Base-by-base conservation (phyloP, 1,284 basidiomycete species). In the Rhizoctonia solani region DNA sequence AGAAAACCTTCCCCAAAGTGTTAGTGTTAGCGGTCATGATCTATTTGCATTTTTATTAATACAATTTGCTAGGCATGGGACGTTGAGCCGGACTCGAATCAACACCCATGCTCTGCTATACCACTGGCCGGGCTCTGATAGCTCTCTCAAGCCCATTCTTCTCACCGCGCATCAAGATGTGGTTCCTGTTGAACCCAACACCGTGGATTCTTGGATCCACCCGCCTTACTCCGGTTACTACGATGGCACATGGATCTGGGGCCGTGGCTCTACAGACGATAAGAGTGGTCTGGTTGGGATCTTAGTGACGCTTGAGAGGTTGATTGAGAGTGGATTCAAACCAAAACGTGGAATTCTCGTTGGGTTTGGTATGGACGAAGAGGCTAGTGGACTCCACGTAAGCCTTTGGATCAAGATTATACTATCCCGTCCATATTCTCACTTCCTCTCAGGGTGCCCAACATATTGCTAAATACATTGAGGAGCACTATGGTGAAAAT, bases 311-410 rank as follows among this genome's bases (percentile, higher is more conserved):
- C 19, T 82, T 11, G 82, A 84, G 73, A 77, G 76, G 52, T 76
- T 85, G 14, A 71, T 82, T 19, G 71, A 74, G 2, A 76, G 79
- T 32, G 78, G 75, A 2, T 83, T 77, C 72, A 67, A 76, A 68
- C 82, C 82, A 4, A 73, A 71, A 49, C 72, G 79, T 39, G 77
- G 77, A 3, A 77, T 83, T 63, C 74, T 83, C 13, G 71, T 82
- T 29, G 76, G 77, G 25, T 81, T 78, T 67, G 83, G 83, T 9
- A 82, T 81, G 58, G 82, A 85, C 73, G 83, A 84, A 70, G 83
- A 84, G 75, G 71, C 73, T 13, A 68, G 69, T 25, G 72, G 73
- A 8, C 39, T 63, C 16, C 54, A 63, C 56, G 77, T 77, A 53
- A 71, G 74, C 56, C 23, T 13, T 27, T 50, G 44, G 8, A 9